A percentile compares a stretch with the other conserved stretches of the same genome.
Conservation (phyloP, 2,329 filamentous ascomycete genomes). For the Ascochyta koolunga region DNA sequence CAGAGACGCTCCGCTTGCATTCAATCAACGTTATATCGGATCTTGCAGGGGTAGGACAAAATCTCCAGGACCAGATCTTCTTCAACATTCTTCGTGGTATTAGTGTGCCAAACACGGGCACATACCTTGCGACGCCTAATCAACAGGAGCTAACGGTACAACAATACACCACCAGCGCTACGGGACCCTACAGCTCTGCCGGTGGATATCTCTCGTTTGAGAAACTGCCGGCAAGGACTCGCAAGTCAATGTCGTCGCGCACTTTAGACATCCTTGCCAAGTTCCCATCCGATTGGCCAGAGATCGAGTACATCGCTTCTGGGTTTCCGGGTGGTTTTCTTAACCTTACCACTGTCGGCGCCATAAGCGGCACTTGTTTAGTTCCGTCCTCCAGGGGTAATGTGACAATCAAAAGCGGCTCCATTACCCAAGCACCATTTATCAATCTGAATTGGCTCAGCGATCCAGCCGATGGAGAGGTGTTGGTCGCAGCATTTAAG, state of each 20-base stretch:
- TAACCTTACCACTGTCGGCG: constrained; percentile 20
- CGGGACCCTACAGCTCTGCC: constrained; percentile 29
- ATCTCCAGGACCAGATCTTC: constrained; percentile 32
- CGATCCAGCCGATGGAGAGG: constrained; percentile 36
- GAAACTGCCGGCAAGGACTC: constrained; percentile 22
- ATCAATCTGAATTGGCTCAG: constrained; percentile 46
- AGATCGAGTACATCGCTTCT: constrained; percentile 28
- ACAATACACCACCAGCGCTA: constrained; percentile 19
- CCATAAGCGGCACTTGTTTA: constrained; percentile 22
- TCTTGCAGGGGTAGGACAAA: constrained; percentile 37
- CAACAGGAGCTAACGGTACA: constrained; percentile 19
- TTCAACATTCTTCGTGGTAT: constrained; percentile 26
- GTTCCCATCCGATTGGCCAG: constrained; percentile 27
- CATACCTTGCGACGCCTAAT: constrained; percentile 20
- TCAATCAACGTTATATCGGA: constrained; percentile 30
- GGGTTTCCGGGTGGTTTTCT: constrained; percentile 23
- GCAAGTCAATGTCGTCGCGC: constrained; percentile 12
- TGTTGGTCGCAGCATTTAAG: constrained; percentile 40
- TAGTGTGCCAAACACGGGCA: constrained; percentile 27
- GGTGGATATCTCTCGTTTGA: constrained; percentile 31
- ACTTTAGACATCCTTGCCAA: constrained; percentile 18
- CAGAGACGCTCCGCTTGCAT: constrained; percentile 14
- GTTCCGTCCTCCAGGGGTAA: constrained; percentile 33
- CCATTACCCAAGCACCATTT: constrained; percentile 37
- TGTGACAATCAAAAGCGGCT: constrained; percentile 37